Evolutionary conservation across 2,329 filamentous ascomycete genomes (phyloP).

Genomic region (Xylariales sp.): DNA sequence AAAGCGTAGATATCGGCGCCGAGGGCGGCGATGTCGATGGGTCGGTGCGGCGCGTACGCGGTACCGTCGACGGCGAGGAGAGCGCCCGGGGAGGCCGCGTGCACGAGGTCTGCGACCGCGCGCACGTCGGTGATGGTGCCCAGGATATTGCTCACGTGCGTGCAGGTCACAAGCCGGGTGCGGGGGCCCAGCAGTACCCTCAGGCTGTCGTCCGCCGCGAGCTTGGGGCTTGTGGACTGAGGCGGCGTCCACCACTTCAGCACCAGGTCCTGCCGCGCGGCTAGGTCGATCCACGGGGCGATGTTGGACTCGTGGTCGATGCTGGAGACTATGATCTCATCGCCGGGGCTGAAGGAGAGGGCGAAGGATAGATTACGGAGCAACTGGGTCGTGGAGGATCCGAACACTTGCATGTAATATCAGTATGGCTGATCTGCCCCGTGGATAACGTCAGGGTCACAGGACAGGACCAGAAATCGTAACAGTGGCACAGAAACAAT

Average conservation of each 20-base stretch:
- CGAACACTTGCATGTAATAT: too few relatives aligned
- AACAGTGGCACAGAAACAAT: too few relatives aligned
- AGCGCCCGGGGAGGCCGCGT: constrained; percentile 24
- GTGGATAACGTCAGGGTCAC: too few relatives aligned
- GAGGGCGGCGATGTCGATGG: constrained; percentile 50
- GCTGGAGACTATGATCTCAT: constrained; percentile 66
- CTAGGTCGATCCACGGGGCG: constrained; percentile 67
- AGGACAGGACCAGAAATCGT: too few relatives aligned
- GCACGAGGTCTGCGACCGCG: constrained; percentile 50
- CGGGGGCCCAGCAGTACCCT: constrained; percentile 53
- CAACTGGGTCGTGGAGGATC: constrained; percentile 71
- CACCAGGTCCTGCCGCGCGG: constrained; percentile 51
- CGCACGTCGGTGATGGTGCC: constrained; percentile 65
- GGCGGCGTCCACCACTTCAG: constrained; percentile 67
- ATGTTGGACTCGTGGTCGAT: constrained; percentile 78
- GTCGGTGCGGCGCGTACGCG: constrained; percentile 54
- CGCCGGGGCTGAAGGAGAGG: constrained; percentile 47
- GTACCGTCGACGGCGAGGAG: constrained; percentile 47
- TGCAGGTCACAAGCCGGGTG: constrained; percentile 68
- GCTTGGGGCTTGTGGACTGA: constrained; percentile 49
- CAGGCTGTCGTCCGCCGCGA: constrained; percentile 54
- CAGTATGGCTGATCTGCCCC: too few relatives aligned
- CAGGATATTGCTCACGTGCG: constrained; percentile 70
- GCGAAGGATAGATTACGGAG: constrained; percentile 65
- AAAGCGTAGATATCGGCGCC: constrained; percentile 58